phyloP scores from a whole-genome alignment of 805 yeast species.

The Grigorovia yakushimaensis region DNA sequence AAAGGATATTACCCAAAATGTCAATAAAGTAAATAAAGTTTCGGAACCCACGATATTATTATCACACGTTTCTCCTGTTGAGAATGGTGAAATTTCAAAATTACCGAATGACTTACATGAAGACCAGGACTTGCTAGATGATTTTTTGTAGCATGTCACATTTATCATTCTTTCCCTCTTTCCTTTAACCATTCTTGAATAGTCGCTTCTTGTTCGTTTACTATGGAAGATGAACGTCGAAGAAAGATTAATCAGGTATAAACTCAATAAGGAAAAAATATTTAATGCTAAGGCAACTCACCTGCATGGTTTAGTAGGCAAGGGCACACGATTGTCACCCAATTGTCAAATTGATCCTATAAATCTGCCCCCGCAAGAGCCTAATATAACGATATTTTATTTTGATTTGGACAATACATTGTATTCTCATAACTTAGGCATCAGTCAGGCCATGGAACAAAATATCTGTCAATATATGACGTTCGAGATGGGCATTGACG shows the following conservation, averaged over 20 bases:
- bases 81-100: not conserved
- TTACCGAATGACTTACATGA: not conserved
- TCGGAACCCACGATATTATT: not conserved
- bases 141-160: not conserved
- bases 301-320: slow-evolving; percentile 21
- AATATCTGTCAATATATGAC: slow-evolving; percentile 73
- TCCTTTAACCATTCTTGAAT: too few relatives aligned
- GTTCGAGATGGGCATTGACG: slow-evolving; percentile 45
- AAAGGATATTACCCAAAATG: too few relatives aligned
- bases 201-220: too few relatives aligned
- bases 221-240: too few relatives aligned
- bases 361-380: slow-evolving; percentile 15
- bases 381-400: slow-evolving; percentile 40
- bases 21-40: too few relatives aligned
- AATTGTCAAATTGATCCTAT: slow-evolving; percentile 17
- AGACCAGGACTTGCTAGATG: not conserved
- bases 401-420: slow-evolving; percentile 91
- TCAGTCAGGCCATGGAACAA: slow-evolving; percentile 77
- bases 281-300: slow-evolving; percentile 20
- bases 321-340: slow-evolving; percentile 18
- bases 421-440: slow-evolving; percentile 57
- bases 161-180: too few relatives aligned
- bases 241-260: slow-evolving; percentile 1
- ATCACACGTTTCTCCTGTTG: not conserved
- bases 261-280: slow-evolving; percentile 9